Percentiles rank a stretch among this genome's conserved stretches.
phyloP scores from a whole-genome alignment of 257 asterid species.

The Capsicum rhomboideum region DNA sequence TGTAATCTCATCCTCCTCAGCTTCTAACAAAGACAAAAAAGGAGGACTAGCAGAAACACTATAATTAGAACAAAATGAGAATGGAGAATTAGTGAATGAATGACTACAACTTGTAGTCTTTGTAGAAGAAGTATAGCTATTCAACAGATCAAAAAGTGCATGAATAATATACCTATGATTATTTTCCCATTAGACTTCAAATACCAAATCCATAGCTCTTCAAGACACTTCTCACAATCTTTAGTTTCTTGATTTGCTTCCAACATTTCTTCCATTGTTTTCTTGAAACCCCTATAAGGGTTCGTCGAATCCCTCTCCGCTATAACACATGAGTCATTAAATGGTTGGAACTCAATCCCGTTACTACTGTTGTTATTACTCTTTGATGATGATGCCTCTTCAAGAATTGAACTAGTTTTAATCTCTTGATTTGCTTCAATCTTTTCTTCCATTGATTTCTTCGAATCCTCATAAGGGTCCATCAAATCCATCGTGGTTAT shows the following conservation, averaged over 20 bases:
- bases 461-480: conserved; percentile 40
- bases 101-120: not conserved
- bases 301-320: conserved; percentile 28
- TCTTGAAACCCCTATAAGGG: too few relatives aligned
- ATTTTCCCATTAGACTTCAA: conserved; percentile 30
- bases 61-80: conserved; percentile 22
- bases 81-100: conserved; percentile 34
- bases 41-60: conserved; percentile 23
- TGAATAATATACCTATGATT: conserved; percentile 45
- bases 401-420: conserved; percentile 39
- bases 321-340: conserved; percentile 13
- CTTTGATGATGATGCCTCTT: not conserved
- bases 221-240: conserved; percentile 7
- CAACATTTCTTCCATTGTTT: too few relatives aligned
- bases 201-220: conserved; percentile 37
- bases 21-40: conserved; percentile 16
- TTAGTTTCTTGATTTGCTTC: not conserved
- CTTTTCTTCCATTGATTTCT: conserved; percentile 60
- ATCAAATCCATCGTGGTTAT: conserved; percentile 21
- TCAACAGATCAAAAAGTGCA: conserved; percentile 43
- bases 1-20: not conserved
- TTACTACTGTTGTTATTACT: not conserved
- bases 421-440: conserved; percentile 36
- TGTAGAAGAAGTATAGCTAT: conserved; percentile 10
- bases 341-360: conserved; percentile 2